These are phyloP conservation scores for Tetracentron sinense DNA, from an alignment of 164 flowering plant genomes.

Conservation along the genomic window DNA sequence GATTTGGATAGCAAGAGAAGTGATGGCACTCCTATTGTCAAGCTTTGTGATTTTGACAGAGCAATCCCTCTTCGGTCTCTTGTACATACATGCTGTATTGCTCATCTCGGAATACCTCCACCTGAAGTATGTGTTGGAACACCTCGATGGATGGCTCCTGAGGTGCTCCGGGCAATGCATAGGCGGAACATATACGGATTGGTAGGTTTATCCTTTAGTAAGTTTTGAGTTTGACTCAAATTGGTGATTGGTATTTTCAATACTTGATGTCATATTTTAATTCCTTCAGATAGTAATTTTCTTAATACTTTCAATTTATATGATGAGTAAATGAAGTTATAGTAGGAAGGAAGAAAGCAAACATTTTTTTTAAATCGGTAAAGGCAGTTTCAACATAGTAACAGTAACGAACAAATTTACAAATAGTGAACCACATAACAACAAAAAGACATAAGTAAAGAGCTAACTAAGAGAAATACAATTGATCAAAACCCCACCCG, in stretches of 20 bases:
- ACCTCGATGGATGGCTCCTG: conserved; percentile 99
- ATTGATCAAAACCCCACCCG: too few species aligned
- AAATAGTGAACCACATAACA: too few species aligned
- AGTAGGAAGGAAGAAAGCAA: too few species aligned
- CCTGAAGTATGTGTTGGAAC: conserved; percentile 95
- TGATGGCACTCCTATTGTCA: conserved; percentile 73
- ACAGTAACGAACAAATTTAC: too few species aligned
- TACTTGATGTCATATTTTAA: not conserved
- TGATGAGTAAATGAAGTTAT: too few species aligned
- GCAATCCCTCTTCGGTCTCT: conserved; percentile 83
- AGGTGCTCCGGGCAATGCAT: conserved; percentile 75
- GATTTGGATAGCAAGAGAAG: conserved; percentile 56
- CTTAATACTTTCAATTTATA: too few species aligned
- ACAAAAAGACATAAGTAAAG: too few species aligned
- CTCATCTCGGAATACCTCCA: conserved; percentile 76
- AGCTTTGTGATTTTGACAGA: conserved; percentile 95
- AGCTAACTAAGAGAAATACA: too few species aligned
- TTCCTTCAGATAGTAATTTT: too few species aligned
- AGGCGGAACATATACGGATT: conserved; percentile 55
- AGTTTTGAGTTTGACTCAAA: not conserved
- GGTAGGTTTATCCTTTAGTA: conserved; percentile 37
- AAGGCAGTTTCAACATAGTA: too few species aligned
- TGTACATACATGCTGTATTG: conserved; percentile 81
- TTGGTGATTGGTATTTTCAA: not conserved
- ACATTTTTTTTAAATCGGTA: too few species aligned